Conservation (phyloP, 225 moss, liverwort and hornwort species). For the Climacium dendroides region DNA sequence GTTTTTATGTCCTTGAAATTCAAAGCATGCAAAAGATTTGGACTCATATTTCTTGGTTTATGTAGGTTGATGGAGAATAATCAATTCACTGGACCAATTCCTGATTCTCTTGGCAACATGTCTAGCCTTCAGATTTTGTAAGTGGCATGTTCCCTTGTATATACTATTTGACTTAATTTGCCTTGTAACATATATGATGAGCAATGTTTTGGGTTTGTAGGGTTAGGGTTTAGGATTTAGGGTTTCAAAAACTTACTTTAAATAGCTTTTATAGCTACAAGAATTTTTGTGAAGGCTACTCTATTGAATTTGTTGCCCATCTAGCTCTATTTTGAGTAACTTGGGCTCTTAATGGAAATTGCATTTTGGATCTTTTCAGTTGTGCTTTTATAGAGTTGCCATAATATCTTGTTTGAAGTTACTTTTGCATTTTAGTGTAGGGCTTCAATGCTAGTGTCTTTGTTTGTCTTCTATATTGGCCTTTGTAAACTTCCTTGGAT, state of each 20-base stretch:
- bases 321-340: not conserved
- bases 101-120: slow-evolving; percentile 27
- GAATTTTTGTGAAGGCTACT: not conserved
- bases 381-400: not conserved
- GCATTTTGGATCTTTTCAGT: not conserved
- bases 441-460: not conserved
- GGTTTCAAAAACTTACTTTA: not conserved
- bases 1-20: not conserved
- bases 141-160: too few species aligned
- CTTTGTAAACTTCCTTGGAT: not conserved
- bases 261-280: not conserved
- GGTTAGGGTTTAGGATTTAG: too few species aligned
- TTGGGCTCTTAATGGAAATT: not conserved
- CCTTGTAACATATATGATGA: not conserved
- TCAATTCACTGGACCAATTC: slow-evolving; percentile 20
- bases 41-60: not conserved
- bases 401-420: not conserved
- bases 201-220: not conserved
- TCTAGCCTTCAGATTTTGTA: slow-evolving; percentile 39
- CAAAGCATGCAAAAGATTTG: not conserved
- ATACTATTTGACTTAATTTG: too few species aligned
- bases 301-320: not conserved
- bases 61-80: slow-evolving; percentile 38
- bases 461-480: too few species aligned
- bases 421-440: not conserved